Conservation (phyloP, 306 rosid species). For the Casuarina equisetifolia region DNA sequence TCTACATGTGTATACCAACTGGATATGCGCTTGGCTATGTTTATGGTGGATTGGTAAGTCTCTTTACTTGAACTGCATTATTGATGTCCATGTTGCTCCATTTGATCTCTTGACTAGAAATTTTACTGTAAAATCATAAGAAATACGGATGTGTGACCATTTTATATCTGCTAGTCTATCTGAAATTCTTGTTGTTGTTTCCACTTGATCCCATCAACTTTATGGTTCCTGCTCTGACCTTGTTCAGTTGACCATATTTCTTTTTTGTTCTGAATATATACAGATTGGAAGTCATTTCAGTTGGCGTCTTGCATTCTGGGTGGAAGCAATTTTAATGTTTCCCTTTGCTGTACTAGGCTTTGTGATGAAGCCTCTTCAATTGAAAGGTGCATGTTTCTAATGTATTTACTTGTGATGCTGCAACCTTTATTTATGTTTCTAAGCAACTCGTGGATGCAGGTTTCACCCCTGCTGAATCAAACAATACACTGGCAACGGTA, state of each 20-base stretch:
- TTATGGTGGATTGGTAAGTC: constrained; percentile 83
- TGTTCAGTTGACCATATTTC: constrained; percentile 3
- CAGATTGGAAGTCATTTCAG: constrained; percentile 63
- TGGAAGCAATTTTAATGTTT: constrained; percentile 74
- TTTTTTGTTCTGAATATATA: constrained; percentile 22
- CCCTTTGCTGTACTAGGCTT: constrained; percentile 77
- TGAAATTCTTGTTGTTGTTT: constrained; percentile 9
- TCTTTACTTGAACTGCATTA: constrained; percentile 3
- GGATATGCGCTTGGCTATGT: constrained; percentile 87
- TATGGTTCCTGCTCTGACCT: constrained; percentile 6
- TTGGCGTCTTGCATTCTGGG: constrained; percentile 81
- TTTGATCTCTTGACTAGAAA: background rate
- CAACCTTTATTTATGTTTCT: constrained; percentile 18
- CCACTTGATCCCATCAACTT: background rate
- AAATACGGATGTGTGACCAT: background rate
- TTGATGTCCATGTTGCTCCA: background rate
- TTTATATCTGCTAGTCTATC: background rate
- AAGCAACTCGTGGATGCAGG: constrained; percentile 47
- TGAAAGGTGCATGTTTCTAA: constrained; percentile 62
- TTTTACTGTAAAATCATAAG: too few species aligned
- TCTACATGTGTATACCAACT: constrained; percentile 84
- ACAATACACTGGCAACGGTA: constrained; percentile 29
- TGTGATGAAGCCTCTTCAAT: constrained; percentile 67
- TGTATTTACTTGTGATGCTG: constrained; percentile 21
- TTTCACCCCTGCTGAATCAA: constrained; percentile 44